Percentiles rank a stretch among this genome's conserved stretches.
These are phyloP conservation scores for Penicillium frequentans DNA, from an alignment of 2,329 filamentous ascomycete species.

Conservation along the genomic window DNA sequence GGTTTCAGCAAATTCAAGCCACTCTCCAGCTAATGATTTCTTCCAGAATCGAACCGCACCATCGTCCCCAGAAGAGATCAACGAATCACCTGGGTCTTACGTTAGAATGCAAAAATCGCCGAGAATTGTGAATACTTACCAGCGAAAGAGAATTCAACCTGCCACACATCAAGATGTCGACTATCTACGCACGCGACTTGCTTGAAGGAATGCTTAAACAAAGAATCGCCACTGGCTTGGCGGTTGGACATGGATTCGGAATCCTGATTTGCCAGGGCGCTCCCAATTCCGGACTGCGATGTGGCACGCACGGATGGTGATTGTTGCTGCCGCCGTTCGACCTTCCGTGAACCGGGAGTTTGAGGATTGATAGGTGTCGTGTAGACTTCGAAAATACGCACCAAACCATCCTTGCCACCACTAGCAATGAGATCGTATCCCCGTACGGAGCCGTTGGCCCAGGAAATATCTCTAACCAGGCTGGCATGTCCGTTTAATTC, in stretches of 20 bases:
- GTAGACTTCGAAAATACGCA: conserved; percentile 75
- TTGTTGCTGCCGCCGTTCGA: conserved; percentile 25
- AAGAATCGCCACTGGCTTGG: conserved; percentile 34
- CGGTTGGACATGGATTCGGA: conserved; percentile 33
- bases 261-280: conserved; percentile 39
- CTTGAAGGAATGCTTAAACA: conserved; percentile 43
- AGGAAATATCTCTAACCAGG: conserved; percentile 83
- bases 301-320: conserved; percentile 33
- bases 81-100: conserved; percentile 38
- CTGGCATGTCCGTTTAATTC: conserved; percentile 72
- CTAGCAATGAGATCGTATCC: conserved; percentile 90
- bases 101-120: background rate
- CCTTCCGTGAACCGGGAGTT: conserved; percentile 26
- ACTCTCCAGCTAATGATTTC: conserved; percentile 43
- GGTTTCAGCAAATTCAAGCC: conserved; percentile 46
- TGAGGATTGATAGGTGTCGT: conserved; percentile 34
- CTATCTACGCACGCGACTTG: conserved; percentile 46
- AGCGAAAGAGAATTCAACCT: conserved; percentile 45
- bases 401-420: conserved; percentile 85
- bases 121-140: conserved; percentile 28
- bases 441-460: conserved; percentile 87
- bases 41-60: conserved; percentile 46
- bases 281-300: conserved; percentile 44
- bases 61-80: conserved; percentile 46
- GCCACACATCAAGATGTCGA: conserved; percentile 47